Conservation (phyloP, 2,329 filamentous ascomycete genomes). For the Pseudocercospora fijiensis region DNA sequence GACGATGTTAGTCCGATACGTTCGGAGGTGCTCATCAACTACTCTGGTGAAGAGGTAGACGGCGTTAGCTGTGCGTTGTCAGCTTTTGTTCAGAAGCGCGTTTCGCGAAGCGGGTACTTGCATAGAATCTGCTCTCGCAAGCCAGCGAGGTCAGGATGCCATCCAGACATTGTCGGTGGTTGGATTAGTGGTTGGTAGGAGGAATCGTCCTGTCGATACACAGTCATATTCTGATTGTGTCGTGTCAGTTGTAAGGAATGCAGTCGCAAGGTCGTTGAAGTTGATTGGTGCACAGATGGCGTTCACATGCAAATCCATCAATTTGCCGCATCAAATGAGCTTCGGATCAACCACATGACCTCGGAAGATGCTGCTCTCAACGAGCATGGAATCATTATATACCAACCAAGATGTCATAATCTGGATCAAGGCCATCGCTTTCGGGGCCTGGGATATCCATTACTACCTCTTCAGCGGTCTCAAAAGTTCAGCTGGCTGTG, state of each 20-base stretch:
- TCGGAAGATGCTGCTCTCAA: background rate
- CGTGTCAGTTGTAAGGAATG: background rate
- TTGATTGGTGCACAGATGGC: background rate
- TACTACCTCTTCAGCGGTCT: background rate
- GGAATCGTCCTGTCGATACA: background rate
- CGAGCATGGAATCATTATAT: background rate
- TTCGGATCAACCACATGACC: background rate
- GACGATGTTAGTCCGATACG: background rate
- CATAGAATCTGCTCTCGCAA: background rate
- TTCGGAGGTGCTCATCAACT: background rate
- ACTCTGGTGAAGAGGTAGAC: background rate
- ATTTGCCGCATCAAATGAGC: background rate
- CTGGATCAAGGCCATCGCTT: background rate
- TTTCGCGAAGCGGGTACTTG: background rate
- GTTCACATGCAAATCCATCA: background rate
- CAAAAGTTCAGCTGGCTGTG: background rate
- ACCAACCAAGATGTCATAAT: background rate
- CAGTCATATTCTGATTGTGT: background rate
- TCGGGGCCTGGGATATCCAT: background rate
- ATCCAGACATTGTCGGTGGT: background rate
- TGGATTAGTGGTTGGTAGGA: background rate
- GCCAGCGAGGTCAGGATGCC: background rate
- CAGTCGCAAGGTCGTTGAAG: background rate
- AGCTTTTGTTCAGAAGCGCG: background rate
- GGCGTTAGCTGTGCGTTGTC: background rate